Evolutionary conservation across 2,329 filamentous ascomycete genomes (phyloP), one percentile per base, ranked within the genome.

Genomic region (Aspergillus costaricaensis): DNA sequence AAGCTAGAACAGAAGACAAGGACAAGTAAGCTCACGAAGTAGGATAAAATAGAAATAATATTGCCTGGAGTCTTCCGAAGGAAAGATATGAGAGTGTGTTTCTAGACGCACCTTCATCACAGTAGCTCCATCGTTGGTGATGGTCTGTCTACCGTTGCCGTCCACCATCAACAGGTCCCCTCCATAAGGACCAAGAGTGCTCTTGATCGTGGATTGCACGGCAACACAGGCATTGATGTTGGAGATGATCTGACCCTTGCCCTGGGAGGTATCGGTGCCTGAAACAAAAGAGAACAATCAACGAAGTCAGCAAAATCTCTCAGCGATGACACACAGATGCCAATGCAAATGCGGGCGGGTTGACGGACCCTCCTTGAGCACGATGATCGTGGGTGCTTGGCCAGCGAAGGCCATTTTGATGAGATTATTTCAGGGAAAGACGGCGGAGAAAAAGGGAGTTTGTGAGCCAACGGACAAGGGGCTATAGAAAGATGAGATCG

Each of bases 221-320:
- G 95, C 94, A 71, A 97, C 84, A 79, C 95, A 99, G 68, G 95
- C 95, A 82, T 96, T 97, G 82, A 99, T 98, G 80, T 99, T 99
- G 72, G 94, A 96, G 72, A 99, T 81, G 72, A 99, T 90, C 81
- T 99, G 95, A 58, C 93, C 93, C 78, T 96, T 95, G 73, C 95
- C 95, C 80, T 99, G 95, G 57, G 95, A 98, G 71, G 92, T 88
- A 79, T 99, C 95, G 82, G 95, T 99, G 72, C 95, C 95, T 97
- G 72, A 23, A 39, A 23, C 43, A 43, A 14, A 44, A 39, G 2
- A 41, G 17, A 30, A 65, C 66, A 36, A 60, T 47, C 64, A 49
- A 64, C 58, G 56, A 67, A 63, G 62, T 72, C 68, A 76, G 68
- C 67, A 61, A 66, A 51, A 14, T 36, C 32, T 48, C 43, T 60